phyloP scores from a whole-genome alignment of 2,329 filamentous ascomycete species.

The Metarhizium guizhouense region DNA sequence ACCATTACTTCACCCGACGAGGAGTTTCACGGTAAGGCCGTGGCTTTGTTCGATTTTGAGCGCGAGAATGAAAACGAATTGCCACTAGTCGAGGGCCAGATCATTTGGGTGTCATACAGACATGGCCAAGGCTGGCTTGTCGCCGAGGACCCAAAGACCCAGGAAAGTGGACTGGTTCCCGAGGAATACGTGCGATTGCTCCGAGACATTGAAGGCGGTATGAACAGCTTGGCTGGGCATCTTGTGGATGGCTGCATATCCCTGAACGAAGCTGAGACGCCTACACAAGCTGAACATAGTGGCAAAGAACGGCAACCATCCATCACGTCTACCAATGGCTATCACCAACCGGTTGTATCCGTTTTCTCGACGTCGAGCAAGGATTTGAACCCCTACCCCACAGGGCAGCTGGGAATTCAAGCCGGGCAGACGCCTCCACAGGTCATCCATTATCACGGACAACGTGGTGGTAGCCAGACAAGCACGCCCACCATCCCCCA shows the following conservation, averaged over 20 bases:
- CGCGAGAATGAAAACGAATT: conserved; percentile 96
- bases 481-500: conserved; percentile 52
- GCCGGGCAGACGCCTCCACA: conserved; percentile 55
- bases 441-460: conserved; percentile 59
- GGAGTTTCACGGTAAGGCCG: conserved; percentile 94
- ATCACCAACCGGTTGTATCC: conserved; percentile 58
- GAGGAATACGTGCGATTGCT: conserved; percentile 93
- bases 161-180: conserved; percentile 87
- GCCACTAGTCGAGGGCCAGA: conserved; percentile 84
- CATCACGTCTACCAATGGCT: conserved; percentile 47
- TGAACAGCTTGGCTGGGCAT: conserved; percentile 62
- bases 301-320: conserved; percentile 36
- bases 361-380: conserved; percentile 64
- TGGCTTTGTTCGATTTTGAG: conserved; percentile 90
- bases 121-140: conserved; percentile 97
- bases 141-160: conserved; percentile 88
- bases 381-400: conserved; percentile 59
- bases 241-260: conserved; percentile 41
- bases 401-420: conserved; percentile 53
- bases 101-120: conserved; percentile 92
- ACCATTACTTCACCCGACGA: conserved; percentile 93
- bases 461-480: conserved; percentile 57
- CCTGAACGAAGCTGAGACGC: conserved; percentile 49
- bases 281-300: conserved; percentile 50
- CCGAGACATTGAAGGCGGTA: conserved; percentile 85